phyloP scores from a whole-genome alignment of 305 asterid species.

The Lippia alba region DNA sequence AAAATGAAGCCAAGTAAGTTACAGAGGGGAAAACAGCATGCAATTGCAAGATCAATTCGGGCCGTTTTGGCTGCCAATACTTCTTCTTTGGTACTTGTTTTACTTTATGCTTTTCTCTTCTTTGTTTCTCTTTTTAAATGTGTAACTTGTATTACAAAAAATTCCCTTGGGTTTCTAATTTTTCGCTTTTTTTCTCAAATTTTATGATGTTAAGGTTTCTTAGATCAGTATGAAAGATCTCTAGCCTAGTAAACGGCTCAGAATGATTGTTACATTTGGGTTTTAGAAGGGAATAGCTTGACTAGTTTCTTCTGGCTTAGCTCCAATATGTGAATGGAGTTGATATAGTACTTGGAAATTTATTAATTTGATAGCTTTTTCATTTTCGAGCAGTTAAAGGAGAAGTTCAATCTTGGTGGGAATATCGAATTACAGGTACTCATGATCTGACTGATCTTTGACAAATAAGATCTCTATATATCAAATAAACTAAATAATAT shows the following conservation, averaged over 20 bases:
- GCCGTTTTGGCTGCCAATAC: slow-evolving; percentile 72
- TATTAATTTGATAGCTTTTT: slow-evolving; percentile 26
- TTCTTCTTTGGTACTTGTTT: slow-evolving; percentile 59
- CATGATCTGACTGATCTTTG: slow-evolving; percentile 18
- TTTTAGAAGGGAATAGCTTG: slow-evolving; percentile 9
- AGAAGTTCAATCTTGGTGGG: slow-evolving; percentile 81
- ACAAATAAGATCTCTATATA: slow-evolving; percentile 8
- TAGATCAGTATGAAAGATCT: slow-evolving; percentile 14
- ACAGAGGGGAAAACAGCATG: slow-evolving; percentile 59
- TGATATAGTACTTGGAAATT: slow-evolving; percentile 20
- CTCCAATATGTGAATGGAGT: slow-evolving; percentile 28
- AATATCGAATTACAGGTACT: slow-evolving; percentile 85
- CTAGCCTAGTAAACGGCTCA: slow-evolving; percentile 19
- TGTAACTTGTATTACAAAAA: slow-evolving; percentile 11
- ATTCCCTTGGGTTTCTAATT: not conserved
- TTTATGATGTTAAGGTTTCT: slow-evolving; percentile 5
- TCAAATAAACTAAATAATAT: slow-evolving; percentile 15
- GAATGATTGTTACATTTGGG: not conserved
- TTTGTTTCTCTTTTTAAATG: not conserved
- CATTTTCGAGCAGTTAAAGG: slow-evolving; percentile 56
- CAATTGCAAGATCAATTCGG: slow-evolving; percentile 49
- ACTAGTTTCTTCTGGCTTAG: slow-evolving; percentile 13
- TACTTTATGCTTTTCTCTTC: slow-evolving; percentile 12
- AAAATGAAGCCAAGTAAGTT: slow-evolving; percentile 46
- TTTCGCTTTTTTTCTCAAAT: slow-evolving; percentile 20